A percentile compares a stretch with the other conserved stretches of the same genome.
Evolutionary conservation across 352 stramenopile species (phyloP).

Genomic region (Nothophytophthora sp.): DNA sequence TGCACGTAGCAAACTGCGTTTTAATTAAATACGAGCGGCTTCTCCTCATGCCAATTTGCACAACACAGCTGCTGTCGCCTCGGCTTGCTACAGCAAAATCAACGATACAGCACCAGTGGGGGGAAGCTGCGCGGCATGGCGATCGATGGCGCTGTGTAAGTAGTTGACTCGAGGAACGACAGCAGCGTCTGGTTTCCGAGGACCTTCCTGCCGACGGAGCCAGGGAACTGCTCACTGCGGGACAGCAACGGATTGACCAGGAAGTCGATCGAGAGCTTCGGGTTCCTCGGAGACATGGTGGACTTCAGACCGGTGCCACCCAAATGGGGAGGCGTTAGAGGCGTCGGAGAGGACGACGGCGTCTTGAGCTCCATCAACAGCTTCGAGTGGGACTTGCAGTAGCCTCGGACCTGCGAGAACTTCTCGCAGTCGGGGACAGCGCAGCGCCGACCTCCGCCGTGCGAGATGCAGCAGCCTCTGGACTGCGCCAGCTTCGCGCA

Average conservation of each 20-base stretch:
- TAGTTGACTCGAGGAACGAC: conserved; percentile 31
- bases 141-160: conserved; percentile 1
- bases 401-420: conserved; percentile 81
- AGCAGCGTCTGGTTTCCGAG: conserved; percentile 28
- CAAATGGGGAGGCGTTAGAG: background rate
- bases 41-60: too few relatives aligned
- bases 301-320: background rate
- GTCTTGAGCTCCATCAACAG: too few relatives aligned
- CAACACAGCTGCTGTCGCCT: too few relatives aligned
- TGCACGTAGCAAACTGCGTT: too few relatives aligned
- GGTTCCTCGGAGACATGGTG: conserved; percentile 24
- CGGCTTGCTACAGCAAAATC: background rate
- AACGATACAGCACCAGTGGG: conserved; percentile 30
- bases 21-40: too few relatives aligned
- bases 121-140: conserved; percentile 9
- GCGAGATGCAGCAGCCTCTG: conserved; percentile 83
- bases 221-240: conserved; percentile 6
- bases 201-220: too few relatives aligned
- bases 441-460: conserved; percentile 72
- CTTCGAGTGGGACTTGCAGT: conserved; percentile 85
- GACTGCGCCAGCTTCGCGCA: conserved; percentile 77
- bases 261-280: conserved; percentile 58
- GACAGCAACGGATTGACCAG: conserved; percentile 34
- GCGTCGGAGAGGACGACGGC: conserved; percentile 22
- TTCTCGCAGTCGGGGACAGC: conserved; percentile 73